Base-by-base conservation (phyloP, 306 rosid genomes). In the Glycine latifolia region DNA sequence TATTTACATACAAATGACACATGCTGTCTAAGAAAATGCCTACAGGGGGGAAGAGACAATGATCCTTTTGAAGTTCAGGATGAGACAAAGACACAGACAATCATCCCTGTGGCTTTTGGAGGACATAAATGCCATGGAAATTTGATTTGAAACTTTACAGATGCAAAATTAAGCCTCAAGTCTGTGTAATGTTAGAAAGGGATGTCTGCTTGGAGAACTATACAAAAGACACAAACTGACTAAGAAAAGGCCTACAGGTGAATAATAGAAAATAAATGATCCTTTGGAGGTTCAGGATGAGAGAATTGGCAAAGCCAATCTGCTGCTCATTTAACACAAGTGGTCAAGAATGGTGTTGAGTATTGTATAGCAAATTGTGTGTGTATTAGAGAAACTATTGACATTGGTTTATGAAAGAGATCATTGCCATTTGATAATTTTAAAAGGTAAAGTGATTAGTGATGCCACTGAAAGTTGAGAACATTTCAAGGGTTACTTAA, bases 391-490 rank as follows among this genome's bases (percentile, higher is more conserved):
- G 65, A 43, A 43, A 74, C 54, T 39, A 16, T 11, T 3, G 20
- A 39, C 54, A 74, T 16, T 16, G 33, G 20, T 63, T 47, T 76
- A 10, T 61, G 80, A 53, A 49, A 49, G 54, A n/a, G 12, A 63
- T 46, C n/a, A 35, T n/a, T 47, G 35, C 13, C 20, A 63, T 33
- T 47, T 47, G 2, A 53, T 33, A 52, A 71, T 53, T 35, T 33
- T 14, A 6, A 7, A 39, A 52, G 62, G 62, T 14, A 52, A 72
- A 26, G 31, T 26, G 31, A 26, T 26, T 26, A 54, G 16, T 8
- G 52, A 15, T 37, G 33, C n/a, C 58, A 9, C 17, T 17, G 8
- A 47, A 69, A 20, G 7, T 44, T 41, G 20, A 20, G 20, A 20
- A 20, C 20, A 20, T 20, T 20, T 20, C 20, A 20, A 20, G 20